Percentiles rank a stretch among this genome's conserved stretches.
Conservation (phyloP, 177 flowering plant species). For the Telopea speciosissima region DNA sequence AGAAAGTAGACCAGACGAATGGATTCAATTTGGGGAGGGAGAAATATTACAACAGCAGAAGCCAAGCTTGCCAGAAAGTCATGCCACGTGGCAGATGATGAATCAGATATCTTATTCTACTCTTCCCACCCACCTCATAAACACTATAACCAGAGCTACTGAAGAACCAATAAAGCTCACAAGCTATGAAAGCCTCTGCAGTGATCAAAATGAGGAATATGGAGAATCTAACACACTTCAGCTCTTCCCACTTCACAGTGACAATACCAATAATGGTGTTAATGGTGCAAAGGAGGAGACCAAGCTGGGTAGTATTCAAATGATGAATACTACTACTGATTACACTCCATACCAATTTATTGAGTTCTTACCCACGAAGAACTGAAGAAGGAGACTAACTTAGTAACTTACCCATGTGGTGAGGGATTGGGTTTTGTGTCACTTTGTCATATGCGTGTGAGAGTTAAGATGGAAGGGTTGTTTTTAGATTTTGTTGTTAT, state of each 20-base stretch:
- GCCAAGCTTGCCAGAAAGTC: slow-evolving; percentile 28
- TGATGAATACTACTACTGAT: slow-evolving; percentile 12
- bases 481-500: slow-evolving; percentile 13
- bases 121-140: slow-evolving; percentile 17
- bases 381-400: slow-evolving; percentile 15
- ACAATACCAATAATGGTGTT: slow-evolving; percentile 7
- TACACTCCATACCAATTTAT: slow-evolving; percentile 36
- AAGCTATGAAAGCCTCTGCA: neutral
- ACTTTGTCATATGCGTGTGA: slow-evolving; percentile 9
- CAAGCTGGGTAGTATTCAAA: slow-evolving; percentile 6
- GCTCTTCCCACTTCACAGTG: slow-evolving; percentile 51
- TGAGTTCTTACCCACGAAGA: slow-evolving; percentile 68
- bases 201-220: slow-evolving; percentile 1
- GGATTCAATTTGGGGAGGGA: slow-evolving; percentile 41
- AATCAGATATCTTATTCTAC: slow-evolving; percentile 34
- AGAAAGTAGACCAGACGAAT: slow-evolving; percentile 38
- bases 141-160: slow-evolving; percentile 10
- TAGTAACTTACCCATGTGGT: neutral
- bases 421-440: neutral
- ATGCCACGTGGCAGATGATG: slow-evolving; percentile 61
- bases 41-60: slow-evolving; percentile 34
- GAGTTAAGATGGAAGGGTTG: slow-evolving; percentile 1
- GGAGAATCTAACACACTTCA: slow-evolving; percentile 50
- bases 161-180: slow-evolving; percentile 10
- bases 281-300: slow-evolving; percentile 12